Percentiles rank a stretch among this genome's conserved stretches.
Conservation (phyloP, 1,139 yeast genomes). For the Protomyces pachydermus region DNA sequence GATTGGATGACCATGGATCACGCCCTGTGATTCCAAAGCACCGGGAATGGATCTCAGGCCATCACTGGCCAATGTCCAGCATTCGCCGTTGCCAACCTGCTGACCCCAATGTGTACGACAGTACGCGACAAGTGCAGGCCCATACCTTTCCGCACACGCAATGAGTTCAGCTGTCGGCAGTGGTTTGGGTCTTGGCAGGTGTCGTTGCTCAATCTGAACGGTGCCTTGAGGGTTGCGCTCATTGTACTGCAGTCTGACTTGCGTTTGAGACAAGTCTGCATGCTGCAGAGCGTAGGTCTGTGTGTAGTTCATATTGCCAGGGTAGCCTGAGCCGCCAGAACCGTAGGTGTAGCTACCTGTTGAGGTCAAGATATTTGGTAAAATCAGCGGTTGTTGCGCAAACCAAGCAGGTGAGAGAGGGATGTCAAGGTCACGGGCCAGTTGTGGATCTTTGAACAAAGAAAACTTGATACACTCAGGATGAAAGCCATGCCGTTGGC, state of each 20-base stretch:
- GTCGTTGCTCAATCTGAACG: background rate
- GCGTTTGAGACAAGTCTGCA: background rate
- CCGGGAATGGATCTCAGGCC: slow-evolving; percentile 60
- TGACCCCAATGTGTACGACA: slow-evolving; percentile 53
- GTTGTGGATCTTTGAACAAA: background rate
- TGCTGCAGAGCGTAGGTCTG: background rate
- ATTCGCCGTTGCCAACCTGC: slow-evolving; percentile 65
- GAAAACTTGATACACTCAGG: background rate
- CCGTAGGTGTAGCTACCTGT: background rate
- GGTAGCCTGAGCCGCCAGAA: background rate
- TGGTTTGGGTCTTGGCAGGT: slow-evolving; percentile 49
- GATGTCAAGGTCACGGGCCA: background rate
- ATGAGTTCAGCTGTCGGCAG: slow-evolving; percentile 39
- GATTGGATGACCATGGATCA: slow-evolving; percentile 57
- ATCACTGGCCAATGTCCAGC: slow-evolving; percentile 71
- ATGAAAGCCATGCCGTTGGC: background rate
- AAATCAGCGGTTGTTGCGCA: background rate
- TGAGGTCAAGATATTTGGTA: background rate
- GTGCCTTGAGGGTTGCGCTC: slow-evolving; percentile 30
- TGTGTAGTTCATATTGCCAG: background rate
- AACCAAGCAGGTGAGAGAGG: background rate
- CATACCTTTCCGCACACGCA: slow-evolving; percentile 33
- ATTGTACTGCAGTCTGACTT: background rate
- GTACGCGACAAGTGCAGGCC: slow-evolving; percentile 53
- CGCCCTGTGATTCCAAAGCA: slow-evolving; percentile 55